A percentile compares a stretch with the other conserved stretches of the same genome.
These are phyloP conservation scores for Dryadomyces quercivorus DNA, from an alignment of 2,329 filamentous ascomycete species.

Conservation along the genomic window DNA sequence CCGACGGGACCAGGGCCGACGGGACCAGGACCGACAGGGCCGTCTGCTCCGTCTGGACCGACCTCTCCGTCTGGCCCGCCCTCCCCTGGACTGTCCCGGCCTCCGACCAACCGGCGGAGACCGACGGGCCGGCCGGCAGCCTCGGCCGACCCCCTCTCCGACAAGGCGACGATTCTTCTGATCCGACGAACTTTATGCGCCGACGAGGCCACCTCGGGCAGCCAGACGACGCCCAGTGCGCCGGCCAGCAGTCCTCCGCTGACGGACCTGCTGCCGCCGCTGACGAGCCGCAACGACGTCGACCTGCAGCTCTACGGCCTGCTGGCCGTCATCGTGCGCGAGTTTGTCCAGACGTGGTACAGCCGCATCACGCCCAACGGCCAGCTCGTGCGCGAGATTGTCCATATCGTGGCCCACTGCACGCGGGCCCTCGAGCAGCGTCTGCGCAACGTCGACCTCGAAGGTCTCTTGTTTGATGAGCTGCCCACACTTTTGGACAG, in stretches of 20 bases:
- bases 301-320: constrained; percentile 90
- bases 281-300: constrained; percentile 89
- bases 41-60: too few relatives aligned
- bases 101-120: not conserved
- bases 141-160: constrained; percentile 46
- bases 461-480: constrained; percentile 75
- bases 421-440: constrained; percentile 80
- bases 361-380: constrained; percentile 83
- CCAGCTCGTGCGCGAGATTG: constrained; percentile 72
- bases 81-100: not conserved
- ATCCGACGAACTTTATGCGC: constrained; percentile 76
- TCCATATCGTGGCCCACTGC: constrained; percentile 86
- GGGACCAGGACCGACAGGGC: too few relatives aligned
- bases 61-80: too few relatives aligned
- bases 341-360: constrained; percentile 92
- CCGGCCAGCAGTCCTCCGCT: constrained; percentile 17
- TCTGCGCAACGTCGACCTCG: constrained; percentile 68
- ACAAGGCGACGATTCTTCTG: constrained; percentile 67
- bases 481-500: constrained; percentile 68
- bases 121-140: not conserved
- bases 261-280: constrained; percentile 60
- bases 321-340: constrained; percentile 76
- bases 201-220: constrained; percentile 34
- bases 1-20: too few relatives aligned
- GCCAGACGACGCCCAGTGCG: constrained; percentile 18